Evolutionary conservation across 1,284 basidiomycete genomes (phyloP).

Genomic region (Gomphus bonarii): DNA sequence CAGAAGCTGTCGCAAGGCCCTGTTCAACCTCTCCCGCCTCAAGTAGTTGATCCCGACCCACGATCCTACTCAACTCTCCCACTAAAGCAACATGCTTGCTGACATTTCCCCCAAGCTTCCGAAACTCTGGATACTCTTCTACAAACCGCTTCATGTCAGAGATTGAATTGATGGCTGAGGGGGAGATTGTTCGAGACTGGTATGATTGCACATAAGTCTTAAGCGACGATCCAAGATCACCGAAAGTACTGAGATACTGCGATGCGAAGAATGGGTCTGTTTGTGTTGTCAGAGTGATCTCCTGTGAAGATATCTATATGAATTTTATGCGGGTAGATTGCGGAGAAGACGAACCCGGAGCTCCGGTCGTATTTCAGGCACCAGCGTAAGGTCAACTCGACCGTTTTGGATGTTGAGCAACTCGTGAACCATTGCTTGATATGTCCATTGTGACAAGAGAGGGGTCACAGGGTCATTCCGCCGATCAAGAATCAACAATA

Average conservation of each 20-base stretch:
- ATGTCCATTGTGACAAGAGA: conserved; percentile 97
- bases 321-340: neutral
- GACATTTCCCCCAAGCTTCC: conserved; percentile 94
- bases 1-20: conserved; percentile 86
- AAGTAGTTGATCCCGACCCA: conserved; percentile 78
- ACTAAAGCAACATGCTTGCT: conserved; percentile 97
- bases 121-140: conserved; percentile 97
- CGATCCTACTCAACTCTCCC: conserved; percentile 87
- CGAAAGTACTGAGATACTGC: conserved; percentile 91
- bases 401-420: conserved; percentile 91
- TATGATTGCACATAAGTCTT: conserved; percentile 94
- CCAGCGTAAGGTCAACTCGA: conserved; percentile 74
- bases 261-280: conserved; percentile 94
- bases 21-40: conserved; percentile 95
- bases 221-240: conserved; percentile 89
- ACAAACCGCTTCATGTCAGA: conserved; percentile 97
- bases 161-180: conserved; percentile 88
- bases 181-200: conserved; percentile 74
- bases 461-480: conserved; percentile 98
- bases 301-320: conserved; percentile 35
- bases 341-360: conserved; percentile 52
- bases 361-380: conserved; percentile 84
- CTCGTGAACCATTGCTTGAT: conserved; percentile 99
- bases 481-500: conserved; percentile 77
- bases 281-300: conserved; percentile 87